Evolutionary conservation across 2,329 filamentous ascomycete species (phyloP).

Genomic region (Zymoseptoria ardabiliae): DNA sequence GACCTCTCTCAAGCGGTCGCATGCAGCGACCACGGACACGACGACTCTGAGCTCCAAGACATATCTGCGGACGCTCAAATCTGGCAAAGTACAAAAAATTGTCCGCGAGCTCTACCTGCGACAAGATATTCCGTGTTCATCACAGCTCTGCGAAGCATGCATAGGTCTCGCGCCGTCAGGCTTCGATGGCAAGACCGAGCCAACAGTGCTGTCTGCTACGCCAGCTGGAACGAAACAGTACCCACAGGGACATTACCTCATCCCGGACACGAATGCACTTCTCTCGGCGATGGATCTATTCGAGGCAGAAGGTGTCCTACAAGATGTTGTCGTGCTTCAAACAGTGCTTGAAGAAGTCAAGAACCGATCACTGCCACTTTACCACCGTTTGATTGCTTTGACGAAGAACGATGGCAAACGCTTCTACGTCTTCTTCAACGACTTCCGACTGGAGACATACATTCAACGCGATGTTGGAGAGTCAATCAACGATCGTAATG

Average conservation of each 20-base stretch:
- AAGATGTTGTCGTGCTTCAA: slow-evolving; percentile 93
- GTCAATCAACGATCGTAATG: slow-evolving; percentile 93
- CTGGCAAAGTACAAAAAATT: slow-evolving; percentile 97
- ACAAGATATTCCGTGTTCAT: slow-evolving; percentile 96
- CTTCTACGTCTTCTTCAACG: slow-evolving; percentile 99
- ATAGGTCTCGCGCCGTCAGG: slow-evolving; percentile 65
- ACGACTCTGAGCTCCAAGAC: slow-evolving; percentile 77
- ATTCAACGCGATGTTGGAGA: slow-evolving; percentile 68
- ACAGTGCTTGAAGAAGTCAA: slow-evolving; percentile 94
- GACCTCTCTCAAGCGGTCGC: slow-evolving; percentile 57
- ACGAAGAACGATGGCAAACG: slow-evolving; percentile 95
- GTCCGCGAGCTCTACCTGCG: slow-evolving; percentile 92
- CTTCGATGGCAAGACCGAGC: slow-evolving; percentile 67
- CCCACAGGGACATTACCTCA: slow-evolving; percentile 82
- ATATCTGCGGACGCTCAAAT: slow-evolving; percentile 89
- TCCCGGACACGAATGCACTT: slow-evolving; percentile 94
- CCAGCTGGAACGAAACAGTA: slow-evolving; percentile 78
- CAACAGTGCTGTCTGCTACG: slow-evolving; percentile 81
- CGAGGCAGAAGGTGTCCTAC: slow-evolving; percentile 83
- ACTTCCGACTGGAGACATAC: slow-evolving; percentile 89
- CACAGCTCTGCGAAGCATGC: slow-evolving; percentile 74
- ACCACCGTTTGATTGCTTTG: slow-evolving; percentile 83
- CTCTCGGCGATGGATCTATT: slow-evolving; percentile 96
- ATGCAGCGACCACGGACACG: slow-evolving; percentile 53
- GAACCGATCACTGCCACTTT: slow-evolving; percentile 86